phyloP scores from a whole-genome alignment of 352 stramenopile genomes.

The Pythium pyrilobum region DNA sequence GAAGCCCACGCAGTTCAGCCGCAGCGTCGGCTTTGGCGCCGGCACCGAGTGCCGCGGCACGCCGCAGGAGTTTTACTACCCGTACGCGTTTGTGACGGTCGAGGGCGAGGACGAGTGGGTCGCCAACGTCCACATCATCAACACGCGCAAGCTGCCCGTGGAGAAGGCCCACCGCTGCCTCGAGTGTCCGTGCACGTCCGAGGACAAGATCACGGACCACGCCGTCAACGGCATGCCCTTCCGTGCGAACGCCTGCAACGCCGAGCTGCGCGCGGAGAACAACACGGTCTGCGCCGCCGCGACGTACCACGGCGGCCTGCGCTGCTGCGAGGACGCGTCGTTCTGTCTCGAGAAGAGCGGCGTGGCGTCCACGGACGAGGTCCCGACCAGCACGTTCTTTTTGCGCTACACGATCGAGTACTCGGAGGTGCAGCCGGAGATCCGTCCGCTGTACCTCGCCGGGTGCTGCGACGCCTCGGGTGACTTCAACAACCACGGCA shows the following conservation, averaged over 20 bases:
- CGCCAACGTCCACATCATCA: slow-evolving; percentile 80
- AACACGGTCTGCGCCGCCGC: slow-evolving; percentile 59
- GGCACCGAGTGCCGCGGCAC: slow-evolving; percentile 76
- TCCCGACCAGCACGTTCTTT: slow-evolving; percentile 42
- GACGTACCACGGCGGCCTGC: slow-evolving; percentile 65
- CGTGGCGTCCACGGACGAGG: slow-evolving; percentile 20
- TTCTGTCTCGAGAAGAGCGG: slow-evolving; percentile 62
- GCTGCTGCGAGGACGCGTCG: slow-evolving; percentile 70
- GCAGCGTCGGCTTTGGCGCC: slow-evolving; percentile 71
- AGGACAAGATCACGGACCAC: slow-evolving; percentile 45
- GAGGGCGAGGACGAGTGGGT: slow-evolving; percentile 75
- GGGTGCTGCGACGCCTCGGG: slow-evolving; percentile 70
- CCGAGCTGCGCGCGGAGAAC: slow-evolving; percentile 55
- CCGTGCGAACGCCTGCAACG: slow-evolving; percentile 40
- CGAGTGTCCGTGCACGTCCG: slow-evolving; percentile 72
- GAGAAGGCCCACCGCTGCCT: slow-evolving; percentile 53
- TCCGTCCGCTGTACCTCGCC: slow-evolving; percentile 58
- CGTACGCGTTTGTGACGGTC: slow-evolving; percentile 77
- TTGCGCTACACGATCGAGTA: slow-evolving; percentile 80
- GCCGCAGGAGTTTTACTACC: slow-evolving; percentile 72
- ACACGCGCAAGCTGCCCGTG: slow-evolving; percentile 53
- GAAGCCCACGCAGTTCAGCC: slow-evolving; percentile 67
- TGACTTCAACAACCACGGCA: slow-evolving; percentile 51
- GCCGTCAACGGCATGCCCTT: slow-evolving; percentile 55
- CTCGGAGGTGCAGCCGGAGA: slow-evolving; percentile 42